phyloP scores from a whole-genome alignment of 495 filamentous ascomycete species.

The Penicillium macrosclerotiorum region DNA sequence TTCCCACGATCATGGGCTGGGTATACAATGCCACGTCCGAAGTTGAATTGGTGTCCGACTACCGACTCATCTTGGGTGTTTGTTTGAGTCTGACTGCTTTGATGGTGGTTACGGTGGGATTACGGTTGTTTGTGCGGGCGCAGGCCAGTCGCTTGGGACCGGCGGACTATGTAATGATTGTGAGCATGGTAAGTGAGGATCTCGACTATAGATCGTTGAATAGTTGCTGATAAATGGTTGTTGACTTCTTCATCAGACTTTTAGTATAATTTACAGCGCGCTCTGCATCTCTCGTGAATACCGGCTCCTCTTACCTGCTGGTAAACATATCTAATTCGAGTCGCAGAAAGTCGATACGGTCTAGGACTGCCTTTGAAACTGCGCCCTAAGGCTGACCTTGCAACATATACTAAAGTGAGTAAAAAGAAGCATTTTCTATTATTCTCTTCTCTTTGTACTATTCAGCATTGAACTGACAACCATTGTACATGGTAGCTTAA shows the following conservation, averaged over 20 bases:
- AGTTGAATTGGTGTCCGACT: constrained; percentile 39
- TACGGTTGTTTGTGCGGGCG: constrained; percentile 36
- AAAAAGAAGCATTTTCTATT: too few relatives aligned
- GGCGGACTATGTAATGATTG: constrained; percentile 49
- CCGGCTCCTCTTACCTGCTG: background rate
- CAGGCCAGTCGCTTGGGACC: constrained; percentile 36
- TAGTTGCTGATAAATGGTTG: background rate
- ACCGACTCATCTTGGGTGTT: constrained; percentile 41
- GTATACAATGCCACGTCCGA: constrained; percentile 43
- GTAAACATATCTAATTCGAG: background rate
- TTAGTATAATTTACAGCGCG: constrained; percentile 48
- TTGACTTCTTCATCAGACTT: constrained; percentile 23
- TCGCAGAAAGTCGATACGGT: constrained; percentile 50
- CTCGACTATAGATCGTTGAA: background rate
- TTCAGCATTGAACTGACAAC: too few relatives aligned
- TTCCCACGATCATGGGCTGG: constrained; percentile 36
- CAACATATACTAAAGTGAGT: constrained; percentile 39
- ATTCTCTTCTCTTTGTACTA: too few relatives aligned
- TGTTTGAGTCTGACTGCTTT: constrained; percentile 42
- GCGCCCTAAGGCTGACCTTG: constrained; percentile 38
- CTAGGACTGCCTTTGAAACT: constrained; percentile 43
- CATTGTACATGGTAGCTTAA: too few relatives aligned
- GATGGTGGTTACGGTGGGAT: constrained; percentile 34
- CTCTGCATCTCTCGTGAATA: constrained; percentile 51
- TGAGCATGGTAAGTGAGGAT: constrained; percentile 34